Evolutionary conservation across 768 basidiomycete species (phyloP).

Genomic region (Filobasidium wieringae): DNA sequence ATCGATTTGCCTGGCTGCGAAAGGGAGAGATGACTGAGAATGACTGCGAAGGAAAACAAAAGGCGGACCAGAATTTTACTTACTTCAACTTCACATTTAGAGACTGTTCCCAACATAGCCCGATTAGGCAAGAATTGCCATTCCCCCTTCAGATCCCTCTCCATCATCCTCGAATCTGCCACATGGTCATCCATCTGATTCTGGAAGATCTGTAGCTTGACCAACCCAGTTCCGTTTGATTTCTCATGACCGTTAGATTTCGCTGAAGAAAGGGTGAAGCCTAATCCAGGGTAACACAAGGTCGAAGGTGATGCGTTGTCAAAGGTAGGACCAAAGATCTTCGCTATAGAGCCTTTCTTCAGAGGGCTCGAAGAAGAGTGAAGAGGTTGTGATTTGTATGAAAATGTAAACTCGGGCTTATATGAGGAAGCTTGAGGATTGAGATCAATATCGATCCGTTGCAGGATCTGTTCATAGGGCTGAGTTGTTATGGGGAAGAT

Average conservation of each 20-base stretch:
- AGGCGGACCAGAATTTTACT: constrained; percentile 7
- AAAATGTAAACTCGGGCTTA: constrained; percentile 18
- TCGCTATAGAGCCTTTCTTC: constrained; percentile 12
- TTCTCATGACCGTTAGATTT: too few species aligned
- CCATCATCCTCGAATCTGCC: neutral
- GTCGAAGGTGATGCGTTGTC: constrained; percentile 22
- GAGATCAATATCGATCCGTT: constrained; percentile 13
- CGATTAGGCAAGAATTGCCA: constrained; percentile 16
- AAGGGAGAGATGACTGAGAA: constrained; percentile 5
- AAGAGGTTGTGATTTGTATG: constrained; percentile 8
- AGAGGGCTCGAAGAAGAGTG: constrained; percentile 2
- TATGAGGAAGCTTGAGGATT: neutral
- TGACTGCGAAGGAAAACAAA: constrained; percentile 6
- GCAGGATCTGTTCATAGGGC: constrained; percentile 18
- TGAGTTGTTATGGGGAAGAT: constrained; percentile 25
- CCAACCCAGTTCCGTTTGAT: neutral
- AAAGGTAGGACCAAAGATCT: constrained; percentile 4
- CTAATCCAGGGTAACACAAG: neutral
- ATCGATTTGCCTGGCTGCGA: constrained; percentile 24
- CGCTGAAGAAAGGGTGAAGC: too few species aligned
- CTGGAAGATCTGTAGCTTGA: neutral
- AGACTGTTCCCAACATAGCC: constrained; percentile 9
- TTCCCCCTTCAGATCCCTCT: constrained; percentile 4
- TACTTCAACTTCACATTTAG: constrained; percentile 15
- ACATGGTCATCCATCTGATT: neutral